Conservation (phyloP, 352 stramenopile genomes). For the Phytophthora uliginosa region DNA sequence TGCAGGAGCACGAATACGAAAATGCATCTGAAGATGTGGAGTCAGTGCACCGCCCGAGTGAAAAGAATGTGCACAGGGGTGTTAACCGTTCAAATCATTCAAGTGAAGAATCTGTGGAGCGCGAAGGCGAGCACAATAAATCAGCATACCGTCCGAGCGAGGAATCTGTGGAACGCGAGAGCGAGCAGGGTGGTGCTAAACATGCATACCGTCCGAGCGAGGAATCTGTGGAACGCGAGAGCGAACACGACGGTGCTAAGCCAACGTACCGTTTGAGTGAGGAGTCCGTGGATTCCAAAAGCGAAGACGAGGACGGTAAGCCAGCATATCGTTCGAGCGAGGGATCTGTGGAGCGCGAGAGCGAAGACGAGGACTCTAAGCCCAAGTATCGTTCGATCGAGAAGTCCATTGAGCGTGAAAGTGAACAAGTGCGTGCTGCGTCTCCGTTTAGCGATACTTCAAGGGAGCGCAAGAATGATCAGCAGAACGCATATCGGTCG, state of each 20-base stretch:
- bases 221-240: neutral
- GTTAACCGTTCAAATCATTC: neutral
- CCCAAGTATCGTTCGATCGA: neutral
- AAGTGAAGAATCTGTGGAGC: neutral
- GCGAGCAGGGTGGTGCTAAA: neutral
- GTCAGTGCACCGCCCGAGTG: neutral
- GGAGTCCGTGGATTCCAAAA: neutral
- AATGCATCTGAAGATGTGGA: neutral
- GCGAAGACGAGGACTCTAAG: neutral
- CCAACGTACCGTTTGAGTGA: neutral
- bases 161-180: neutral
- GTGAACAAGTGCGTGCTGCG: neutral
- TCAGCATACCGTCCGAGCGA: neutral
- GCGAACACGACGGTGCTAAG: neutral
- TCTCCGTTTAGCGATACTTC: neutral
- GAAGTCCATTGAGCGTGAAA: neutral
- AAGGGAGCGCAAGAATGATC: constrained; percentile 3
- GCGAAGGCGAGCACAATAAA: neutral
- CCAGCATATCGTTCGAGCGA: constrained; percentile 11
- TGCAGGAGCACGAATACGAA: neutral
- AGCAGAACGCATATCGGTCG: neutral
- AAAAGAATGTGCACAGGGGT: neutral
- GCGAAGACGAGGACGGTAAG: neutral
- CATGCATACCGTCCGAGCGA: neutral
- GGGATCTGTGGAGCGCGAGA: constrained; percentile 13